Percentiles rank a stretch among this genome's conserved stretches.
These are phyloP conservation scores for Fusarium dimerum DNA, from an alignment of 2,329 filamentous ascomycete genomes.

Conservation along the genomic window DNA sequence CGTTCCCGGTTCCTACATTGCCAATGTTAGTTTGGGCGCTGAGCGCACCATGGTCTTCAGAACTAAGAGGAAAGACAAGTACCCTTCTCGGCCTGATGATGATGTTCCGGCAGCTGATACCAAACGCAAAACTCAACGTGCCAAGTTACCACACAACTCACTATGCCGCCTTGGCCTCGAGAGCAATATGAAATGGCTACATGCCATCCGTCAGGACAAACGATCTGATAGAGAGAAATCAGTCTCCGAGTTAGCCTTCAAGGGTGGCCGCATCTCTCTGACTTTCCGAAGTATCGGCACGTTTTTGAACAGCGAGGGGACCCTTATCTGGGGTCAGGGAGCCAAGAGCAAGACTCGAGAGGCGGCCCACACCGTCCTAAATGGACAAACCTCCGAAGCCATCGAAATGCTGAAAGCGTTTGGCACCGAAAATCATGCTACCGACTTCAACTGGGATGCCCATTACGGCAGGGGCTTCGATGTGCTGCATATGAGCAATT, in stretches of 20 bases:
- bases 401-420: slow-evolving; percentile 76
- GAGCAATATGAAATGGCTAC: slow-evolving; percentile 87
- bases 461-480: slow-evolving; percentile 83
- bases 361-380: slow-evolving; percentile 64
- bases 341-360: slow-evolving; percentile 67
- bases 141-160: slow-evolving; percentile 83
- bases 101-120: slow-evolving; percentile 8
- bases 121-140: slow-evolving; percentile 62
- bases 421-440: slow-evolving; percentile 77
- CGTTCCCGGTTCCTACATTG: slow-evolving; percentile 75
- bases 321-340: slow-evolving; percentile 88
- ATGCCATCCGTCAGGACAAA: slow-evolving; percentile 89
- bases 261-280: slow-evolving; percentile 80
- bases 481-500: slow-evolving; percentile 66
- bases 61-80: slow-evolving; percentile 66
- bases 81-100: slow-evolving; percentile 27
- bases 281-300: slow-evolving; percentile 91
- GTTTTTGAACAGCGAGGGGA: slow-evolving; percentile 67
- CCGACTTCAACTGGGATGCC: slow-evolving; percentile 71
- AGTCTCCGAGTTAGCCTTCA: slow-evolving; percentile 68
- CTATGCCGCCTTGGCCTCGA: slow-evolving; percentile 78
- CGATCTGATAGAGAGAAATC: slow-evolving; percentile 68
- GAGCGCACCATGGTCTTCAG: slow-evolving; percentile 87
- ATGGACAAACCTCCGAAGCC: slow-evolving; percentile 67
- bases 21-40: slow-evolving; percentile 92